Evolutionary conservation across 208 protist species (phyloP), one percentile per base, ranked within the genome.

Genomic region (Trypanosoma melophagium): DNA sequence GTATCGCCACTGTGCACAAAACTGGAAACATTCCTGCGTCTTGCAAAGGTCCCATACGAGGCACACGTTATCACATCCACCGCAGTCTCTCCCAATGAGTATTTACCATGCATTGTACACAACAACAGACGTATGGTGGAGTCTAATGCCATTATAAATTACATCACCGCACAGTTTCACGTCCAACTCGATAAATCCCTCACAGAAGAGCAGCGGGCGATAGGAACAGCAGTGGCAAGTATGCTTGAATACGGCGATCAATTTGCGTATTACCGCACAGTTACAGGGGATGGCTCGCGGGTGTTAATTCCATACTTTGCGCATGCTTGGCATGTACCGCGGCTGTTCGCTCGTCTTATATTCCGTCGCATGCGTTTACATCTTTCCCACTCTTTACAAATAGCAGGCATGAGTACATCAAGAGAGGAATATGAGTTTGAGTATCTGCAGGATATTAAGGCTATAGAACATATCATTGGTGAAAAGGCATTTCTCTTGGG

Each of bases 21-120:
- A 0, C 70, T 90, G 0, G 87, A 93, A 61, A 71, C 81, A 7
- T 86, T 81, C 60, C 66, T 88, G 38, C 83, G 83, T 14, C 70
- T 83, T 17, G 77, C 78, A 44, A 59, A 72, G 22, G 83, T 93
- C 16, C 80, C 83, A 14, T 87, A 90, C 67, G 74, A 69, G 54
- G 66, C 66, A 7, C 69, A 88, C 28, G 65, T 74, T 31, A 74
- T 80, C 9, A 65, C 66, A 13, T 75, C 90, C 54, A 41, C 77
- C 1, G 55, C 50, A 42, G 59, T 81, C 0, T 66, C 79, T 7
- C 79, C 81, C 1, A 79, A 62, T 17, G 71, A 72, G 0, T 66
- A 62, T 19, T 62, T 90, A 21, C 83, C 87, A 9, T 88, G 81
- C 51, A 56, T 93, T 40, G 60, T 80, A 19, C 79, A 83, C 72